These are phyloP conservation scores for Penicillium sp. DNA, from an alignment of 2,329 filamentous ascomycete species.

Conservation along the genomic window DNA sequence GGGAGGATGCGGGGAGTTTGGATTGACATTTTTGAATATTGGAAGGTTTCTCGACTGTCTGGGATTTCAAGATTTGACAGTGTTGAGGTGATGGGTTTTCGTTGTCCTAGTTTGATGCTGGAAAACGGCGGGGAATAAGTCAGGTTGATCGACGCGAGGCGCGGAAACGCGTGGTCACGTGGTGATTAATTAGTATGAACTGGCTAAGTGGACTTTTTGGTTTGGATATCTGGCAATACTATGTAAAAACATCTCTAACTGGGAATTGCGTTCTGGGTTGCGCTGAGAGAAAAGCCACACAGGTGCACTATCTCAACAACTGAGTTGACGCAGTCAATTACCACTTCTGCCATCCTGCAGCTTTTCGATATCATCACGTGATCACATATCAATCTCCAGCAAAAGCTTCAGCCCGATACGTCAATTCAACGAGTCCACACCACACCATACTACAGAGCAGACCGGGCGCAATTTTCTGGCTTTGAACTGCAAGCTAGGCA, in stretches of 20 bases:
- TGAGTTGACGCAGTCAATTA: background rate
- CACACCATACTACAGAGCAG: background rate
- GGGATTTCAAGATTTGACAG: background rate
- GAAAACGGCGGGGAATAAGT: background rate
- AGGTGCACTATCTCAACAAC: too few relatives aligned
- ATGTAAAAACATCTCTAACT: background rate
- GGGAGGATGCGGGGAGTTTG: slow-evolving; percentile 81
- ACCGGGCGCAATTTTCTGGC: background rate
- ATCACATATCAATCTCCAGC: slow-evolving; percentile 1
- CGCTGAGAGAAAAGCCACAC: background rate
- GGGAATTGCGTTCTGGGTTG: accelerated
- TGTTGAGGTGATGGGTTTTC: background rate
- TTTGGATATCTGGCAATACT: too few relatives aligned
- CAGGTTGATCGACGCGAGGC: slow-evolving; percentile 17
- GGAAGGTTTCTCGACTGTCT: background rate
- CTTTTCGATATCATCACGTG: slow-evolving; percentile 5
- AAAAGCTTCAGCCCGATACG: slow-evolving; percentile 9
- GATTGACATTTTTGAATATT: slow-evolving; percentile 61
- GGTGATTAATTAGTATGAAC: slow-evolving; percentile 3
- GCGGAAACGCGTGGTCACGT: slow-evolving; percentile 28
- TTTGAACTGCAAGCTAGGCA: background rate
- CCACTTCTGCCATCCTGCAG: background rate
- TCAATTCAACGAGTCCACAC: background rate
- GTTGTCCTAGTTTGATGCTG: background rate
- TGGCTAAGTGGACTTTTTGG: background rate